A percentile compares a stretch with the other conserved stretches of the same genome.
phyloP scores from a whole-genome alignment of 495 filamentous ascomycete genomes.

The Pyrenula massariospora region DNA sequence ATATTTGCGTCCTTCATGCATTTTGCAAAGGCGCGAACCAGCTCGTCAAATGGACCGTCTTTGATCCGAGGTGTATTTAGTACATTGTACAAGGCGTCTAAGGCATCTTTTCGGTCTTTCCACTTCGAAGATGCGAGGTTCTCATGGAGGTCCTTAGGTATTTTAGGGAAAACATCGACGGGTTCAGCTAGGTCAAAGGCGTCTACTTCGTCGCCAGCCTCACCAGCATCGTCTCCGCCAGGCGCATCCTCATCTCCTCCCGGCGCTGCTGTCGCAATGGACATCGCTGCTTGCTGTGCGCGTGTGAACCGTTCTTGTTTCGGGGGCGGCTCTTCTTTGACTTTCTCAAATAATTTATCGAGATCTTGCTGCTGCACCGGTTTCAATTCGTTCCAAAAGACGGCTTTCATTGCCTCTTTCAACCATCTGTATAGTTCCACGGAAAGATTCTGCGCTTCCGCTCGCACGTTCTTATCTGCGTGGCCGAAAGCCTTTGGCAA shows the following conservation, averaged over 20 bases:
- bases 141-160: conserved; percentile 72
- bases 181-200: conserved; percentile 84
- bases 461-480: conserved; percentile 96
- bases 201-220: conserved; percentile 65
- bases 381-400: conserved; percentile 95
- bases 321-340: conserved; percentile 76
- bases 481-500: conserved; percentile 89
- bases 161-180: conserved; percentile 74
- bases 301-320: conserved; percentile 86
- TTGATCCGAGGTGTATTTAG: conserved; percentile 87
- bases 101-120: conserved; percentile 94
- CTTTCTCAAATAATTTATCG: conserved; percentile 84
- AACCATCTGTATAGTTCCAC: conserved; percentile 97
- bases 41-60: conserved; percentile 77
- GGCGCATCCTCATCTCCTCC: conserved; percentile 34
- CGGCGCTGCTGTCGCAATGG: conserved; percentile 46
- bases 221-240: conserved; percentile 35
- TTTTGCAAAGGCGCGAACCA: conserved; percentile 73
- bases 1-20: conserved; percentile 99
- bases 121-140: conserved; percentile 82
- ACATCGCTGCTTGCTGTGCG: conserved; percentile 77
- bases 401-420: conserved; percentile 92
- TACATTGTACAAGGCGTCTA: conserved; percentile 66
- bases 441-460: conserved; percentile 81
- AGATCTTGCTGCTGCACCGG: conserved; percentile 90